Base-by-base conservation (phyloP, 2,329 filamentous ascomycete genomes). In the Alternaria triticimaculans region DNA sequence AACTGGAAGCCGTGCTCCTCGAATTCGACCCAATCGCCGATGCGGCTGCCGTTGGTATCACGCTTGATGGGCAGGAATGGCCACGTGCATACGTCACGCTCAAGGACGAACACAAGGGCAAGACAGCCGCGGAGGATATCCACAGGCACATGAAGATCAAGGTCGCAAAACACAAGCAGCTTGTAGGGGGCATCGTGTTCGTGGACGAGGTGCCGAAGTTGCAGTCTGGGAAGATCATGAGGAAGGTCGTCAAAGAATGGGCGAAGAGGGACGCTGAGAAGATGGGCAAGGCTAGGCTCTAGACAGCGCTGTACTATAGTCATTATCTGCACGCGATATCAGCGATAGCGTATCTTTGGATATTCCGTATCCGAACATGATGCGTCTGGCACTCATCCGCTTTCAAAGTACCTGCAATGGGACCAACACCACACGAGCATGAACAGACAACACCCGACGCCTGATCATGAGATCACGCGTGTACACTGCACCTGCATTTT, bases 131-230 rank as follows among this genome's bases (percentile, higher is more conserved):
- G 20, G 67, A 71, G 6, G 60, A 78, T 2, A 75, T 80, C 6
- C 72, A 79, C 26, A 48, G 23, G 8, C 70, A 79, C 76, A 82
- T 87, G 68, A 80, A 82, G 53, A 57, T 75, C 14, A 81, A 82
- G 33, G 84, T 87, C 6, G 79, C 85, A 43, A 86, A 84, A 72
- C 84, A 87, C 67, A 87, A 87, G 69, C 79, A 81, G 59, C 78
- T 87, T 2, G 81, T 80, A 1, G 86, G 85, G 3, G 85, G 86
- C 5, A 82, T 87, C 26, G 78, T 82, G 25, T 87, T 88, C 63
- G 82, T 88, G 7, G 83, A 87, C 53, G 84, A 85, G 65, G 83
- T 89, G 57, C 87, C 87, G 1, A 88, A 87, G 73, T 76, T 87
- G 49, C 83, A 84, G 12, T 86, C 84, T 63, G 87, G 87, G 9